Base-by-base conservation (phyloP, 192 early-diverging fungal species). In the Coemansia sp. region DNA sequence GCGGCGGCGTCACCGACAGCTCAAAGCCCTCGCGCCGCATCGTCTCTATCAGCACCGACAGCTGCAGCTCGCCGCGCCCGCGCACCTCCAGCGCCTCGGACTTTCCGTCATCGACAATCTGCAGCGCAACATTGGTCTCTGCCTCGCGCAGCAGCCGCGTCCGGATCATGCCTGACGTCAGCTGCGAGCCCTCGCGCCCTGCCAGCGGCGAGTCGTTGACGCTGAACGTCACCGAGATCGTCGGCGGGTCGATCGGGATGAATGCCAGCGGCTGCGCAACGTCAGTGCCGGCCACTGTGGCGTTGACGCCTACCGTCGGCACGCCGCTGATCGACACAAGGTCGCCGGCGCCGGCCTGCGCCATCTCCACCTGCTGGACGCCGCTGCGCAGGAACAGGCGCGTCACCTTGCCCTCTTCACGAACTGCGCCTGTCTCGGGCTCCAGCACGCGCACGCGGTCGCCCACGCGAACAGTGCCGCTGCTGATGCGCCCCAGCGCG, bases 1-100 rank as follows among this genome's bases (percentile, higher is more conserved):
- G 84, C 27, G 92, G 92, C 8, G 92, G 88, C 2, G 88, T 88
- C 7, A 94, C 87, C 30, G 87, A 88, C 27, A 94, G 78, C 73
- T 94, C 92, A 65, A 91, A 94, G 22, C 92, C 92, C 75, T 94
- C 92, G 23, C 92, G 86, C 29, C 92, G 84, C 92, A 94, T 94
- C 8, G 92, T 91, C 83, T 94, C 92, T 55, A 92, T 92, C 37
- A 94, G 78, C 9, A 94, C 89, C 22, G 89, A 90, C 52, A 94
- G 84, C 79, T 94, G 92, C 31, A 94, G 81, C 81, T 94, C 92
- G n/a, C 92, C 92, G 42, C 92, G 89, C 28, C 92, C 92, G 48
- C 87, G 86, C 36, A 94, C 92, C 75, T 94, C 92, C 69, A 89
- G 88, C 0, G 91, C 75, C 54, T 84, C 84, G 34, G 90, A 88